Evolutionary conservation across 2,329 filamentous ascomycete genomes (phyloP).

Genomic region (Emericellopsis cladophorae): DNA sequence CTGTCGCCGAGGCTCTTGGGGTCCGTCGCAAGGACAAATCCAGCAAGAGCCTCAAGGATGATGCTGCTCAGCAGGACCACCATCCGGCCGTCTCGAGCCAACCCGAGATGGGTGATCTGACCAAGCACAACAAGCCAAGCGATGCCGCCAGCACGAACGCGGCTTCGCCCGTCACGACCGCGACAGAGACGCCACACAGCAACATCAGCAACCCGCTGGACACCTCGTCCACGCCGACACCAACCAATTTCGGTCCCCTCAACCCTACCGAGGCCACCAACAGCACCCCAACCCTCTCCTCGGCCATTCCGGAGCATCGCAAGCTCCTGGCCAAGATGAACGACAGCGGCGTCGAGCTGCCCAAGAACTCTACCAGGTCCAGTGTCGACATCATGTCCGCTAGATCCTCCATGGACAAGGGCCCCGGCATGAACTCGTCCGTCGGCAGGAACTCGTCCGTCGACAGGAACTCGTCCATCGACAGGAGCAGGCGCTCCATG

Average conservation of each 20-base stretch:
- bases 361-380: conserved; percentile 10
- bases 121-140: background rate
- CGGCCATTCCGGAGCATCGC: conserved; percentile 3
- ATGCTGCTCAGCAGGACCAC: background rate
- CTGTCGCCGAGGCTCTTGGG: conserved; percentile 20
- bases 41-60: conserved; percentile 6
- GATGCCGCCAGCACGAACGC: background rate
- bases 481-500: conserved; percentile 12
- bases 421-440: conserved; percentile 8
- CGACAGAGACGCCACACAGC: background rate
- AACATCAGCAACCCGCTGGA: background rate
- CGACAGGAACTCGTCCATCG: too few relatives aligned
- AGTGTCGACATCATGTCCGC: conserved; percentile 13
- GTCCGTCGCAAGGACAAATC: conserved; percentile 13
- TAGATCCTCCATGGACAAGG: conserved; percentile 14
- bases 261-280: background rate
- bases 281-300: conserved; percentile 1
- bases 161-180: background rate
- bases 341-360: conserved; percentile 18
- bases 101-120: background rate
- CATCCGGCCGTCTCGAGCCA: background rate
- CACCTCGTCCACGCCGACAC: background rate
- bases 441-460: too few relatives aligned
- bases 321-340: conserved; percentile 13
- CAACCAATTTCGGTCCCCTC: background rate